Base-by-base conservation (phyloP, 169 alveolate genomes). In the Perkinsus olseni region DNA sequence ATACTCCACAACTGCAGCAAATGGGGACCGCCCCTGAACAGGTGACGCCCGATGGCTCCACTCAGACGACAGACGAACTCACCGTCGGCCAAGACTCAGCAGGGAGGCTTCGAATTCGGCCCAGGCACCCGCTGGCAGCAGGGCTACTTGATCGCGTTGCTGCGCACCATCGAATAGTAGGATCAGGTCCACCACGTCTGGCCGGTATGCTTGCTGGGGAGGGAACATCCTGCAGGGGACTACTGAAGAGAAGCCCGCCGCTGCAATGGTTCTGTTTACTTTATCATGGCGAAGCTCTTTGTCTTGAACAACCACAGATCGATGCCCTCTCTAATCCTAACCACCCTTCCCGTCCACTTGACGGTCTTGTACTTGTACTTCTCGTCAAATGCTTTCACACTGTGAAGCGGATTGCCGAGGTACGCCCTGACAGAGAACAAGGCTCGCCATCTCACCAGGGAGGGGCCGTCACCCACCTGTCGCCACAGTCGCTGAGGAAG, bases 281-380 rank as follows among this genome's bases (percentile, higher is more conserved):
- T 62, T 4, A 62, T 62, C 82, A 62, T 62, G 31, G 82, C 82
- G 17, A 62, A 62, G 31, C 82, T 62, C 82, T 62, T 62, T 6
- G 37, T 62, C 82, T 62, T 62, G 82, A 62, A 62, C 8, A 62
- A 24, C 82, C 82, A 62, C 28, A 62, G 31, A 24, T 62, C 82
- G 31, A 62, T 62, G 82, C 95, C 95, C 36, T 94, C 95, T 92
- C 93, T 94, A 51, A 94, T 94, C 20, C 93, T 94, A 4, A 94
- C 93, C 38, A 94, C 94, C 38, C 95, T 94, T 31, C 95, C 95
- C 21, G 93, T 94, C 95, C 95, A 94, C 91, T 92, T 92, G 4
- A 94, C 93, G 3, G 95, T 94, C 34, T 92, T 92, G 39, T 94
- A 92, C 45, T 92, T 93, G 51, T 94, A 94, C 31, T 40, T 92